Percentiles rank a stretch among this genome's conserved stretches.
phyloP scores from a whole-genome alignment of 208 protist genomes.

The Willaertia magna region DNA sequence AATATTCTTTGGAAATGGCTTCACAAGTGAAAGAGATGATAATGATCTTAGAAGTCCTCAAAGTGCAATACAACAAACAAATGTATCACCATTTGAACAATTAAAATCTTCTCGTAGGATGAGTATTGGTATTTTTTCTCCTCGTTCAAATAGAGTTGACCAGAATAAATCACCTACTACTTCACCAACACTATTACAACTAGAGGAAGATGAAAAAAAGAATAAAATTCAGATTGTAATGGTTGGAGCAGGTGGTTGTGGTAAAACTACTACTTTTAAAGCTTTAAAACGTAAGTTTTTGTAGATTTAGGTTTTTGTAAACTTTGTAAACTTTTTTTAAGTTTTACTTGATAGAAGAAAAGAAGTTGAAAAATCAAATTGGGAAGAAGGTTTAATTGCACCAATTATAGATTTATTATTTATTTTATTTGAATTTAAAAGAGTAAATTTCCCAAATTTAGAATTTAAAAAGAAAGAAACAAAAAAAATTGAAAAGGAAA shows the following conservation, averaged over 20 bases:
- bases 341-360: neutral
- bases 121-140: no score
- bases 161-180: no score
- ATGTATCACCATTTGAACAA: no score
- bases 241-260: neutral
- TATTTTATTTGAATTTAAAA: neutral
- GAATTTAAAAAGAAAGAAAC: neutral
- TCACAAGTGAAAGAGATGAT: no score
- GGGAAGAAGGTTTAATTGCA: neutral
- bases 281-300: conserved; percentile 35
- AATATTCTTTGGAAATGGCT: no score
- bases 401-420: neutral
- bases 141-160: no score
- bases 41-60: no score
- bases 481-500: neutral
- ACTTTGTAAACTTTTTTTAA: neutral
- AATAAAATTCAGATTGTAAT: neutral
- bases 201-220: no score
- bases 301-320: neutral
- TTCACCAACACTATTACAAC: no score
- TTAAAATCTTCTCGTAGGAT: no score
- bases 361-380: neutral
- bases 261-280: conserved; percentile 42
- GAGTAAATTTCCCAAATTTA: neutral
- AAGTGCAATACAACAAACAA: no score